These are phyloP conservation scores for Pulicaria dysenterica DNA, from an alignment of 129 eudicot genomes.

Conservation along the genomic window DNA sequence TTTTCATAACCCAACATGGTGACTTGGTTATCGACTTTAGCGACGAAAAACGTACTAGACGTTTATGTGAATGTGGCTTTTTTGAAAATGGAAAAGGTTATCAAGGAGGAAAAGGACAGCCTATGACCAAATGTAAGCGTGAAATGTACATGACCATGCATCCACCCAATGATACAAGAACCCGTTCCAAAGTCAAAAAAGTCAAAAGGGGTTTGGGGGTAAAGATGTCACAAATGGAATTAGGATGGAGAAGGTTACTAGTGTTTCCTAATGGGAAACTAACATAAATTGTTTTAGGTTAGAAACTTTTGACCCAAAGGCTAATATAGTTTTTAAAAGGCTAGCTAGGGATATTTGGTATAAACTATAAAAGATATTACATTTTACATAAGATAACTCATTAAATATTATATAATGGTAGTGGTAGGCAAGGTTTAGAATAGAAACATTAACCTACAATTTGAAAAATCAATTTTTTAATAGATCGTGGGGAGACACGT, in stretches of 20 bases:
- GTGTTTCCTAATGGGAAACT: conserved; percentile 40
- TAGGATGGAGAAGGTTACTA: conserved; percentile 31
- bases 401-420: conserved; percentile 12
- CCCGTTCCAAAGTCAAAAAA: conserved; percentile 35
- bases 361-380: not conserved
- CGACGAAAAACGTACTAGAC: not conserved
- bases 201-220: conserved; percentile 36
- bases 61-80: not conserved
- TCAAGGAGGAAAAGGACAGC: conserved; percentile 16
- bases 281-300: conserved; percentile 24
- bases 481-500: not conserved
- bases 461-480: not conserved
- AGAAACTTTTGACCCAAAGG: conserved; percentile 6
- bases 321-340: not conserved
- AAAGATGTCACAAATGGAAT: conserved; percentile 27
- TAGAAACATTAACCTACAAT: conserved; percentile 9
- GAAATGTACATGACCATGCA: conserved; percentile 27
- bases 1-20: not conserved
- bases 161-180: conserved; percentile 18
- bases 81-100: not conserved
- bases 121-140: conserved; percentile 26
- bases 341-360: conserved; percentile 7
- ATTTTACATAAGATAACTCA: not conserved
- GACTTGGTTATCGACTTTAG: conserved; percentile 22
- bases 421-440: conserved; percentile 30